These are phyloP conservation scores for Misopates orontium DNA, from an alignment of 257 asterid genomes.

Conservation along the genomic window DNA sequence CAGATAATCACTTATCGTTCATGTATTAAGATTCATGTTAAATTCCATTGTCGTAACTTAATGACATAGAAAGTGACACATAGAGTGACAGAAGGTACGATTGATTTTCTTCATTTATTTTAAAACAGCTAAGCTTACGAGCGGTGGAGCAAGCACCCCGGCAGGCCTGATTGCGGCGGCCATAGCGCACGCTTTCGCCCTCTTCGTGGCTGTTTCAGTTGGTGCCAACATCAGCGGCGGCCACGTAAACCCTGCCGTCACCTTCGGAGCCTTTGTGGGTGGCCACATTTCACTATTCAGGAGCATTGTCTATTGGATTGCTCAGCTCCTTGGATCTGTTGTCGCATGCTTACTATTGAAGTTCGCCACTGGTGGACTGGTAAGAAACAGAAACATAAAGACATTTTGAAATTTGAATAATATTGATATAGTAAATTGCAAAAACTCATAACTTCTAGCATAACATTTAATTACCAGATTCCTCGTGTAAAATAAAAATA, in stretches of 20 bases:
- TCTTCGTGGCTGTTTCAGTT: conserved; percentile 70
- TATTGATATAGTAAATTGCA: background rate
- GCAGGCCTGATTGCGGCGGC: conserved; percentile 68
- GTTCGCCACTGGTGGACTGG: conserved; percentile 77
- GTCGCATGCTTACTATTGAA: conserved; percentile 77
- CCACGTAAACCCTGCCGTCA: conserved; percentile 84
- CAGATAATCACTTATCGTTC: no score
- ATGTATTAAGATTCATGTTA: no score
- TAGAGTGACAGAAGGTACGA: no score
- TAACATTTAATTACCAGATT: no score
- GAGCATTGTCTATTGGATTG: conserved; percentile 71
- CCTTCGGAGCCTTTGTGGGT: conserved; percentile 78
- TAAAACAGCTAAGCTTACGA: conserved; percentile 55
- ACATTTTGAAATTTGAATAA: background rate
- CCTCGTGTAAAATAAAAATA: no score
- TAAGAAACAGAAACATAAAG: conserved; percentile 14
- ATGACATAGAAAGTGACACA: no score
- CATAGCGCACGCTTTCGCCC: conserved; percentile 77
- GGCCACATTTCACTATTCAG: conserved; percentile 65
- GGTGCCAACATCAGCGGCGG: conserved; percentile 91
- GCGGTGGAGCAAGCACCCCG: conserved; percentile 58
- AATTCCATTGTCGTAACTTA: no score
- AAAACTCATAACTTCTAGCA: no score
- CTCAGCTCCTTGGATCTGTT: conserved; percentile 73
- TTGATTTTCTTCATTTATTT: no score